Evolutionary conservation across 495 filamentous ascomycete genomes (phyloP).

Genomic region (Xylaria sp.): DNA sequence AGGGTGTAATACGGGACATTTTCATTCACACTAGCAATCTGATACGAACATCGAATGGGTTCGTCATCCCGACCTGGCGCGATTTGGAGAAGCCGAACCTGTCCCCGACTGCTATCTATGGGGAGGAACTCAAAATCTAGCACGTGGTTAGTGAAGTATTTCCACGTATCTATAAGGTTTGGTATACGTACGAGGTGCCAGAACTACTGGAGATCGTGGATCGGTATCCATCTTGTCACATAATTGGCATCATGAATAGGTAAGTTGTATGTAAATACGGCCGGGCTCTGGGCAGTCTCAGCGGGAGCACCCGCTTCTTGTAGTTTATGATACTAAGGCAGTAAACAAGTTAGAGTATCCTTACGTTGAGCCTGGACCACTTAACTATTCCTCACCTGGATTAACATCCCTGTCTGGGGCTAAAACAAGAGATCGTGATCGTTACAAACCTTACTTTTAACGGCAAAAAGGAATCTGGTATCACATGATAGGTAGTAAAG

Average conservation of each 20-base stretch:
- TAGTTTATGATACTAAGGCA: background rate
- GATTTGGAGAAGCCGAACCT: conserved; percentile 32
- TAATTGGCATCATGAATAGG: background rate
- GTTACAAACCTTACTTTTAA: background rate
- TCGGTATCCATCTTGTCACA: conserved; percentile 4
- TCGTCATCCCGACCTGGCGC: conserved; percentile 23
- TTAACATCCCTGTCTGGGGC: background rate
- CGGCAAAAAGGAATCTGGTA: background rate
- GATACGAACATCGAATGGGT: conserved; percentile 27
- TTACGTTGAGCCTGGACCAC: background rate
- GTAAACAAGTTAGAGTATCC: background rate
- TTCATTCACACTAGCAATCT: conserved; percentile 9
- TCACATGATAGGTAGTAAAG: background rate
- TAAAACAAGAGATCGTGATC: background rate
- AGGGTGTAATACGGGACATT: conserved; percentile 40
- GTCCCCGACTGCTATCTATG: conserved; percentile 20
- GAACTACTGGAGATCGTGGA: conserved; percentile 19
- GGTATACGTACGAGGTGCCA: conserved; percentile 22
- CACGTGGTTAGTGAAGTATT: background rate
- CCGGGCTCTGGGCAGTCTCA: too few relatives aligned
- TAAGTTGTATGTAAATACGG: background rate
- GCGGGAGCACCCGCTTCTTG: background rate
- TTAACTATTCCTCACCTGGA: background rate
- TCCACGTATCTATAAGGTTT: background rate
- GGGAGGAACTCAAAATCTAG: conserved; percentile 19